phyloP scores from a whole-genome alignment of 2,329 filamentous ascomycete genomes.

The Xylariaceae sp. region DNA sequence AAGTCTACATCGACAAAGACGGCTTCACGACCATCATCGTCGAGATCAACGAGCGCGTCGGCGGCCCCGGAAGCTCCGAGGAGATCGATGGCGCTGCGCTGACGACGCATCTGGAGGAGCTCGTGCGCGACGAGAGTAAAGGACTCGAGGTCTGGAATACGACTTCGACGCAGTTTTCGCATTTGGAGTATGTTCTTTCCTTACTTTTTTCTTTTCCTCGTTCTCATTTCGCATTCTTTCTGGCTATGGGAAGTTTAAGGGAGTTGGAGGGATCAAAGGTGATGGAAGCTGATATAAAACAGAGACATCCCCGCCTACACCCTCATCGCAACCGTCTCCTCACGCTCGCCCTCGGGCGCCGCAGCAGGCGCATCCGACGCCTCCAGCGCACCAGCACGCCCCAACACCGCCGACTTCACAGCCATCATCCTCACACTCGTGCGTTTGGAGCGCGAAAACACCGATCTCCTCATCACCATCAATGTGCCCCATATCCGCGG shows the following conservation, averaged over 20 bases:
- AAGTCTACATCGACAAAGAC: conserved; percentile 79
- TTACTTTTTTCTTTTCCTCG: too few relatives aligned
- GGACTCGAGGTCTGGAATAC: conserved; percentile 62
- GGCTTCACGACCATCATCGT: conserved; percentile 85
- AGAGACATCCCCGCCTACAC: conserved; percentile 58
- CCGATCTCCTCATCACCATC: conserved; percentile 79
- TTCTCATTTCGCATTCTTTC: neutral
- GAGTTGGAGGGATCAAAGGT: too few relatives aligned
- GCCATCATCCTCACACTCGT: conserved; percentile 73
- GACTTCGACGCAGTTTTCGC: conserved; percentile 54
- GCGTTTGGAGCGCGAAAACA: conserved; percentile 66
- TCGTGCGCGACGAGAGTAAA: conserved; percentile 60
- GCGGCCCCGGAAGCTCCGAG: conserved; percentile 45
- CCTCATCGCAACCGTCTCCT: conserved; percentile 61
- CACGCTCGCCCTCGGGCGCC: conserved; percentile 23
- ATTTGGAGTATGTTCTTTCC: conserved; percentile 43
- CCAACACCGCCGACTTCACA: conserved; percentile 56
- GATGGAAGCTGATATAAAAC: too few relatives aligned
- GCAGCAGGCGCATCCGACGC: conserved; percentile 28
- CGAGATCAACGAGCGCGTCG: conserved; percentile 81
- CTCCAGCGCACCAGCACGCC: conserved; percentile 24
- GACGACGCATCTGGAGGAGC: conserved; percentile 63
- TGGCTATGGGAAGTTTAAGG: too few relatives aligned
- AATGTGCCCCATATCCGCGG: conserved; percentile 81
- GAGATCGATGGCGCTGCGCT: conserved; percentile 65